Percentiles rank a stretch among this genome's conserved stretches.
Conservation (phyloP, 2,329 filamentous ascomycete species). For the Dactylellina haptotyla region DNA sequence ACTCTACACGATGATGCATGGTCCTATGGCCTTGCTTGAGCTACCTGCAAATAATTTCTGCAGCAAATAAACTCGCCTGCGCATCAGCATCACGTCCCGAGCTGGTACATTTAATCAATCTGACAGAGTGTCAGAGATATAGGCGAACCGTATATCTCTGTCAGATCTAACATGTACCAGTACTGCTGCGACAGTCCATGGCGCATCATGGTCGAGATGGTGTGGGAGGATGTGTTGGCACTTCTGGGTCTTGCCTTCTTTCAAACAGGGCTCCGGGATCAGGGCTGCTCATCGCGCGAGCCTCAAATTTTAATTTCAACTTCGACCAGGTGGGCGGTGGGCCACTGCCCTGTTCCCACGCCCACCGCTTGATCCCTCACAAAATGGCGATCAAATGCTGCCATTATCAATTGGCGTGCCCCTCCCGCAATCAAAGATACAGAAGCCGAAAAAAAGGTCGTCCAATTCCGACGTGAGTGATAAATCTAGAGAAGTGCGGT, state of each 20-base stretch:
- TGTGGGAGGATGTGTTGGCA: slow-evolving; percentile 54
- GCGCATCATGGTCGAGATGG: slow-evolving; percentile 25
- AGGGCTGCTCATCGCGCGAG: slow-evolving; percentile 54
- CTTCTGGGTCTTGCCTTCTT: slow-evolving; percentile 29
- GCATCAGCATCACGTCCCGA: slow-evolving; percentile 31
- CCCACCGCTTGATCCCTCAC: slow-evolving; percentile 7
- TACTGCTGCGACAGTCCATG: slow-evolving; percentile 11
- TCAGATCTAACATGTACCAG: slow-evolving; percentile 15
- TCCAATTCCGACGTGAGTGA: neutral
- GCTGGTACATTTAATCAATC: slow-evolving; percentile 27
- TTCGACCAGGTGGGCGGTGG: slow-evolving; percentile 30
- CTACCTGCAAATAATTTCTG: slow-evolving; percentile 40
- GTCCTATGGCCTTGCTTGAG: too few relatives aligned
- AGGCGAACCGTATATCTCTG: slow-evolving; percentile 5
- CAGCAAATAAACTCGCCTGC: slow-evolving; percentile 51
- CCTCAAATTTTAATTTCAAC: slow-evolving; percentile 54
- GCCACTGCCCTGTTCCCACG: slow-evolving; percentile 1
- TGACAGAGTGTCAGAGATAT: slow-evolving; percentile 29
- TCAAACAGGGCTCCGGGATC: slow-evolving; percentile 48
- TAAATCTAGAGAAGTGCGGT: neutral
- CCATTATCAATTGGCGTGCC: slow-evolving; percentile 23
- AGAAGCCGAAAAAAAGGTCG: neutral
- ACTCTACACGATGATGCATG: slow-evolving; percentile 32
- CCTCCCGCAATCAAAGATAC: slow-evolving; percentile 35
- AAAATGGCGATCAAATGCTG: slow-evolving; percentile 25